Percentiles rank a stretch among this genome's conserved stretches.
Evolutionary conservation across 768 basidiomycete species (phyloP).

Genomic region (Butyriboletus loyo): DNA sequence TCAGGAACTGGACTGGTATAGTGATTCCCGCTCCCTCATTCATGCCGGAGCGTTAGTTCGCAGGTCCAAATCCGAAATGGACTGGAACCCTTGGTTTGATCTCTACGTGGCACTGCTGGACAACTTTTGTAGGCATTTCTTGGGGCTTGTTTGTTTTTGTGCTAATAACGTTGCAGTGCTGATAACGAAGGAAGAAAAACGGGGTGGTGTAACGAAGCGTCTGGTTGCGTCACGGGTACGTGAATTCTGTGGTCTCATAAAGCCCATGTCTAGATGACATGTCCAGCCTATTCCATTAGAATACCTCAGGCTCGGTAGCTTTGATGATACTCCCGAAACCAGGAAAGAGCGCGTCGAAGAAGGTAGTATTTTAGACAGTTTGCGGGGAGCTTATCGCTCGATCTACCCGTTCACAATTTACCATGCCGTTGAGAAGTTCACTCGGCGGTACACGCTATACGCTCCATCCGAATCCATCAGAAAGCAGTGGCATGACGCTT

Average conservation of each 20-base stretch:
- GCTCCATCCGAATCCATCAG: constrained; percentile 55
- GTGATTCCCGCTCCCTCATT: constrained; percentile 70
- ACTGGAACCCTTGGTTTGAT: constrained; percentile 70
- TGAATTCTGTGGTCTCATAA: not conserved
- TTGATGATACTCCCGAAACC: constrained; percentile 55
- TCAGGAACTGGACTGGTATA: constrained; percentile 81
- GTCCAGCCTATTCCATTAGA: constrained; percentile 74
- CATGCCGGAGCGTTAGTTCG: constrained; percentile 64
- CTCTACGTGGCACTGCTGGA: constrained; percentile 67
- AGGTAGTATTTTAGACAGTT: constrained; percentile 51
- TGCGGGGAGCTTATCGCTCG: constrained; percentile 49
- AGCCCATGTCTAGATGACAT: constrained; percentile 8
- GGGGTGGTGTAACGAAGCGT: constrained; percentile 47
- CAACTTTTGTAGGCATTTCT: constrained; percentile 59
- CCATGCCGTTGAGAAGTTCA: constrained; percentile 55
- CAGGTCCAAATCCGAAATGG: constrained; percentile 58
- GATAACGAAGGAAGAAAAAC: constrained; percentile 59
- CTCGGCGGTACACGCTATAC: constrained; percentile 71
- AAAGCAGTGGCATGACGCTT: constrained; percentile 58
- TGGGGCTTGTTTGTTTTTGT: not conserved
- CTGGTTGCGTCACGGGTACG: constrained; percentile 66
- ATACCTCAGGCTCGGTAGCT: constrained; percentile 70
- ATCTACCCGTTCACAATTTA: constrained; percentile 78
- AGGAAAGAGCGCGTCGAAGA: constrained; percentile 64
- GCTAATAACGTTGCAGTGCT: constrained; percentile 45